Conservation (phyloP, 257 asterid genomes). For the Solanum chmielewskii region DNA sequence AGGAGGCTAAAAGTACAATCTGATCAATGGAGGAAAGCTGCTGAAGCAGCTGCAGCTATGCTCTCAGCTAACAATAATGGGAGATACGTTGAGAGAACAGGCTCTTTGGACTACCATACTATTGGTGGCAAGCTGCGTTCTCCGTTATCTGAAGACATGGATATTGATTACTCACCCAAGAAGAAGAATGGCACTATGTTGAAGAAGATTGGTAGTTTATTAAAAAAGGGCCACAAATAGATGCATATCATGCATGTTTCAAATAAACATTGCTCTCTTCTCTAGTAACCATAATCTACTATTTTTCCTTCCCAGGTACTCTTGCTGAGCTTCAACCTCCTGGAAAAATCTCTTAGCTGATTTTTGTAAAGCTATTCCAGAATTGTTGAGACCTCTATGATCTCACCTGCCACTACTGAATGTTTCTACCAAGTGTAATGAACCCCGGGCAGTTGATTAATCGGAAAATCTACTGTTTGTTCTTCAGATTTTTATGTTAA, state of each 20-base stretch:
- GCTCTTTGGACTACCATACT: slow-evolving; percentile 48
- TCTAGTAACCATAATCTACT: neutral
- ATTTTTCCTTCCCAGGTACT: neutral
- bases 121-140: slow-evolving; percentile 56
- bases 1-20: slow-evolving; percentile 72
- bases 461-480: neutral
- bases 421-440: neutral
- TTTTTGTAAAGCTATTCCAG: neutral
- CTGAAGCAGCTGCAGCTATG: slow-evolving; percentile 83
- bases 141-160: slow-evolving; percentile 50
- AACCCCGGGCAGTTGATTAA: neutral
- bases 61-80: slow-evolving; percentile 52
- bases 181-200: slow-evolving; percentile 77
- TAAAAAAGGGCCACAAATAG: slow-evolving; percentile 79
- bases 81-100: slow-evolving; percentile 44
- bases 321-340: neutral
- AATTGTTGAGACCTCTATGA: neutral
- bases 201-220: slow-evolving; percentile 70
- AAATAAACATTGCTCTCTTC: neutral
- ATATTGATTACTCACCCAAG: slow-evolving; percentile 47
- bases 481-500: neutral
- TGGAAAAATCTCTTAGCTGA: neutral
- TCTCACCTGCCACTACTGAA: neutral
- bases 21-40: slow-evolving; percentile 97
- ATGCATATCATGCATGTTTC: neutral